Conservation (phyloP, 768 basidiomycete species). For the Tephrocybe sp. region DNA sequence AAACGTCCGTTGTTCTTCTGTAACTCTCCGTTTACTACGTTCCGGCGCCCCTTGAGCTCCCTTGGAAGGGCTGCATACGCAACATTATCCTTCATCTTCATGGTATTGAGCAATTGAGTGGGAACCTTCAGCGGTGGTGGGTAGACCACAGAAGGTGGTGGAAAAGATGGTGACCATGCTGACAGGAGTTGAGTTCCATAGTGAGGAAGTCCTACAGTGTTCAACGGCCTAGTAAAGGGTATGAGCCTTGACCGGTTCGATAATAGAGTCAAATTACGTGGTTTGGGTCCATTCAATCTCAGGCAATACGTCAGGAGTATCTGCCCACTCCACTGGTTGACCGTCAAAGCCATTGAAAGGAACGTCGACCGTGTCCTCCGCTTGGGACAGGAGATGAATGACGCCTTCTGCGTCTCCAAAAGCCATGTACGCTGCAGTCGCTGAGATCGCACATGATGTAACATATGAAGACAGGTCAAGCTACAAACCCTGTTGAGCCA, state of each 20-base stretch:
- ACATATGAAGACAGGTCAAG: constrained; percentile 75
- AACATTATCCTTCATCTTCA: constrained; percentile 87
- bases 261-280: constrained; percentile 53
- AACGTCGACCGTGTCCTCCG: constrained; percentile 55
- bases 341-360: constrained; percentile 93
- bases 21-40: constrained; percentile 60
- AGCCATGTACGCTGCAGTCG: constrained; percentile 87
- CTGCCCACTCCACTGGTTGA: constrained; percentile 83
- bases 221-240: constrained; percentile 66
- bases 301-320: constrained; percentile 64
- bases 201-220: constrained; percentile 84
- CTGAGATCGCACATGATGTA: constrained; percentile 78
- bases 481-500: constrained; percentile 31
- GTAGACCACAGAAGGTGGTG: constrained; percentile 42
- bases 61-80: constrained; percentile 88
- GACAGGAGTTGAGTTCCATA: constrained; percentile 79
- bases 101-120: constrained; percentile 66
- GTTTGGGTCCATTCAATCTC: constrained; percentile 79
- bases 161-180: constrained; percentile 52
- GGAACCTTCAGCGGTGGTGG: constrained; percentile 82
- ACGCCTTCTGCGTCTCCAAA: constrained; percentile 88
- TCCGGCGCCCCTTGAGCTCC: constrained; percentile 81
- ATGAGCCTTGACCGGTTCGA: not conserved
- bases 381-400: constrained; percentile 79
- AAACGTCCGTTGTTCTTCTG: constrained; percentile 70